Evolutionary conservation across 345 rosid genomes (phyloP).

Genomic region (Salix arbutifolia): DNA sequence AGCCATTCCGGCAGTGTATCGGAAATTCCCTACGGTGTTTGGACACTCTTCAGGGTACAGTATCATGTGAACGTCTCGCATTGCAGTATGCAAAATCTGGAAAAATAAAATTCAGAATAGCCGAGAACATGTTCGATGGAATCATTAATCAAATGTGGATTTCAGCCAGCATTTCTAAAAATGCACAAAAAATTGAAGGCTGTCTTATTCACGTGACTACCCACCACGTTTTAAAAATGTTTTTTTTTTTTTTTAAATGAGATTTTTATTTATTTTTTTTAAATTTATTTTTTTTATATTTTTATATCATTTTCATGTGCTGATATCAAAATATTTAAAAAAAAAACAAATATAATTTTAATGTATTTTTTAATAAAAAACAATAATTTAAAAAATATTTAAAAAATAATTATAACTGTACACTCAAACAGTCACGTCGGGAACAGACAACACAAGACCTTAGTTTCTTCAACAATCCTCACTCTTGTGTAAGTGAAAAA

Average conservation of each 20-base stretch:
- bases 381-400: too few relatives aligned
- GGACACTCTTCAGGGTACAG: constrained; percentile 99
- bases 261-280: too few relatives aligned
- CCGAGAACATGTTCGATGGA: background rate
- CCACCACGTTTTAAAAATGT: too few relatives aligned
- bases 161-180: background rate
- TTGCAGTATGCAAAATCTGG: constrained; percentile 83
- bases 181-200: background rate
- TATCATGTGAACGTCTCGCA: constrained; percentile 89
- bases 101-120: constrained; percentile 5
- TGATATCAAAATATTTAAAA: too few relatives aligned
- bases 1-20: constrained; percentile 90
- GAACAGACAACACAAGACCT: background rate
- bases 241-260: too few relatives aligned
- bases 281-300: too few relatives aligned
- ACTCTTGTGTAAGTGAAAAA: background rate
- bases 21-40: constrained; percentile 97
- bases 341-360: too few relatives aligned
- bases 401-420: too few relatives aligned
- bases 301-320: too few relatives aligned
- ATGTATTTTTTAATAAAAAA: too few relatives aligned
- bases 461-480: background rate
- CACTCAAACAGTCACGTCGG: too few relatives aligned
- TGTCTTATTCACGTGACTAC: background rate
- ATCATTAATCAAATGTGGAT: background rate